Evolutionary conservation across 371 early-diverging fungal species (phyloP), one percentile per base, ranked within the genome.

Genomic region (Zychaea mexicana): DNA sequence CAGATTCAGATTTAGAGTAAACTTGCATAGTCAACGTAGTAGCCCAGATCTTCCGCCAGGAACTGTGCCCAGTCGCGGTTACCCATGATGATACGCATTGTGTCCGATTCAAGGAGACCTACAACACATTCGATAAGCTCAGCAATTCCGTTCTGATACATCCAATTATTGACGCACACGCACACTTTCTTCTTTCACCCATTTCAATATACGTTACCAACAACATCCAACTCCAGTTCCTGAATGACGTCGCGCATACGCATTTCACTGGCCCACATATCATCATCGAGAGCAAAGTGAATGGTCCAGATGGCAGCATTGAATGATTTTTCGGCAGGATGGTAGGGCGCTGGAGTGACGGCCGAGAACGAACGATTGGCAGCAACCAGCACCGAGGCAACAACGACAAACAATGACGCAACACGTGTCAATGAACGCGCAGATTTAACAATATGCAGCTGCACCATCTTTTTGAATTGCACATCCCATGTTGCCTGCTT

Each of bases 261-360:
- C 42, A 81, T 65, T 59, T 92, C 91, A 62, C 89, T 88, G 58
- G 88, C 87, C 88, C 89, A 93, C 90, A 91, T 89, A 71, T 90
- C 89, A 66, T 93, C 89, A 76, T 92, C 94, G 33, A 93, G 73
- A 38, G 89, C 92, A 75, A 93, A 93, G 70, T 93, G 94, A 67
- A 93, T 89, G 7, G 94, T 93, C 94, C 94, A 93, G 66, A 93
- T 93, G 61, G 83, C 92, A 31, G 89, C 88, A n/a, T 92, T 93
- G 58, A 93, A 79, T 31, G 87, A 67, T 58, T 88, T 86, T 62
- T 90, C 85, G 27, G 88, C 81, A 10, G 88, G 82, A 56, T 81
- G 85, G 56, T 84, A 77, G 17, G 92, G 90, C 42, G 64, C 69
- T 7, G 92, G 92, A 9, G 79, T 65, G 30, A 67, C 69, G 12